Evolutionary conservation across 2,329 filamentous ascomycete species (phyloP), one percentile per base, ranked within the genome.

Genomic region (Blastomyces silverae): DNA sequence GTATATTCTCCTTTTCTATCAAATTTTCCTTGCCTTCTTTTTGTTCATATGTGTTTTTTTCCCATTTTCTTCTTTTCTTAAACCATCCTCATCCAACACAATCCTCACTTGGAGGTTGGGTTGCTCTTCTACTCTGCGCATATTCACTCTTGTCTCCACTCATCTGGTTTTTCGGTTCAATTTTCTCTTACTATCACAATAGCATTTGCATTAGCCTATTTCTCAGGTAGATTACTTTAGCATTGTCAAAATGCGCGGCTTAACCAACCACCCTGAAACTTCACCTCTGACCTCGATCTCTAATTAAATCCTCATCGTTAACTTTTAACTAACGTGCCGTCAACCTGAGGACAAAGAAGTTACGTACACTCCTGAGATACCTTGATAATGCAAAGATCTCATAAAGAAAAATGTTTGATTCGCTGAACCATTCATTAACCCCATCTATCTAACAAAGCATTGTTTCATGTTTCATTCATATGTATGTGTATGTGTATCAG

Each of bases 391-490:
- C n/a, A 52, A 52, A 22, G 7, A 28, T 52, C n/a, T 50, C 20
- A 25, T 4, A 50, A 50, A 50, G n/a, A 11, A 59, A 59, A 10
- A 7, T 58, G 56, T 58, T 42, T 39, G 13, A 37, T 58, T 58
- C 11, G 17, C 3, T 53, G 0, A 17, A 28, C 7, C 50, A 53
- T 53, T 22, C 25, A 55, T 17, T 1, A 39, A 39, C 37, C 7
- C 6, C 17, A n/a, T 55, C 17, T 31, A 20, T 55, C 28, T 57
- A 39, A 42, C 11, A 39, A 42, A 20, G 42, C 37, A 39, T 62
- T 65, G 39, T 57, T 58, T 44, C 57, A 44, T 22, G 25, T 11
- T 67, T 62, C 71, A 68, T 52, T 61, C 64, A 34, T 67, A 34
- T 6, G 6, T 34, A 34, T 34, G 31, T 34, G 31, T 39, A 13